Conservation (phyloP, 306 rosid genomes). For the Vigna nakashimae region DNA sequence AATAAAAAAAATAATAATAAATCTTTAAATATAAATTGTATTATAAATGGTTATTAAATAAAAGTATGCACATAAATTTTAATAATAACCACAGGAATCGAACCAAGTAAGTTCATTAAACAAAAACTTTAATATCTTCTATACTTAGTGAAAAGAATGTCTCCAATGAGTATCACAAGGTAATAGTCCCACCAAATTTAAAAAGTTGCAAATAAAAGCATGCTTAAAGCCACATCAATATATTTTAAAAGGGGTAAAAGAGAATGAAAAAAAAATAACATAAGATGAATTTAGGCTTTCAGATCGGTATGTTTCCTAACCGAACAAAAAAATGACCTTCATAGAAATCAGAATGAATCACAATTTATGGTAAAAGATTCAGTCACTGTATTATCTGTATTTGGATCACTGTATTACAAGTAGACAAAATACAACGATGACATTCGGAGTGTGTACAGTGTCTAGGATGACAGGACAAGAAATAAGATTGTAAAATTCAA, state of each 20-base stretch:
- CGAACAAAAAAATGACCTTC: background rate
- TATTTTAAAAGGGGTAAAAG: conserved; percentile 13
- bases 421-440: too few species aligned
- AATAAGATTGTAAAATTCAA: too few species aligned
- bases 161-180: background rate
- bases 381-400: background rate
- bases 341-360: conserved; percentile 14
- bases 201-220: conserved; percentile 7
- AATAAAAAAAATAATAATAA: too few species aligned
- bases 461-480: too few species aligned
- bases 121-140: conserved; percentile 23
- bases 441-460: too few species aligned
- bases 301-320: background rate
- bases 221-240: conserved; percentile 7
- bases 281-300: too few species aligned
- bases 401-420: too few species aligned
- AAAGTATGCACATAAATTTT: conserved; percentile 33
- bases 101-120: conserved; percentile 10
- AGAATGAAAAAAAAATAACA: too few species aligned
- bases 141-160: background rate
- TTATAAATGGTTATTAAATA: background rate
- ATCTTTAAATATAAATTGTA: too few species aligned
- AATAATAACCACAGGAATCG: conserved; percentile 10
- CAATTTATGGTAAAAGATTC: conserved; percentile 1
- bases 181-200: conserved; percentile 16